Base-by-base conservation (phyloP, 2,329 filamentous ascomycete species). In the Claviceps sp. region DNA sequence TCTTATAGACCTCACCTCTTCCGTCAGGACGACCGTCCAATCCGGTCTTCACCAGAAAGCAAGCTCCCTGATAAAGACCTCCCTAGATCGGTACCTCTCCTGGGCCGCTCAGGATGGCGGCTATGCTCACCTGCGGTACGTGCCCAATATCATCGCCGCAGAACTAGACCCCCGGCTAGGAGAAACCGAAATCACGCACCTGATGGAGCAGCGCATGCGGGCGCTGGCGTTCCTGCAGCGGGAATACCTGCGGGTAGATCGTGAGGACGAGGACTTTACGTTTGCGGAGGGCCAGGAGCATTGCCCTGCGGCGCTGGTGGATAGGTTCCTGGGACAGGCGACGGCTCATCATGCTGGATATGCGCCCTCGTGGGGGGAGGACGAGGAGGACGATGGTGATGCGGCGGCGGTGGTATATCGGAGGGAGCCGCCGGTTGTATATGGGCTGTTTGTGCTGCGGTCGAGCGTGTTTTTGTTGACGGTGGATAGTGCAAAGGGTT, bases 91-190 rank as follows among this genome's bases (percentile, higher is more conserved):
- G 39, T 71, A 67, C 49, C 48, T 69, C n/a, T 60, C 55, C 20
- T 73, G 70, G 70, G 68, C 70, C 1, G 65, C 67, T n/a, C 61
- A 65, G 14, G 70, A 73, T 38, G 70, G 67, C 17, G 62, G 61
- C 23, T 71, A 68, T 55, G 54, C 56, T 6, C 55, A 64, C 40
- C 58, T 67, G 3, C 58, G 62, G 2, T 61, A 64, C 34, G 59
- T 70, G 2, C 68, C 70, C 13, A 73, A 73, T 52, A 60, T 71
- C 37, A 55, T 68, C 26, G 61, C 64, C 23, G 68, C 69, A 47
- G 55, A 67, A 4, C 57, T 72, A 42, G 63, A 71, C 47, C 62
- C 60, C 0, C 53, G 48, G 4, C 53, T 61, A 52, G 54, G 54
- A 7, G 59, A 66, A 47, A 44, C 56, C 16, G 60, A 61, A 14